A percentile compares a stretch with the other conserved stretches of the same genome.
These are phyloP conservation scores for Hypoxylon lenormandii DNA, from an alignment of 495 filamentous ascomycete genomes.

Conservation along the genomic window DNA sequence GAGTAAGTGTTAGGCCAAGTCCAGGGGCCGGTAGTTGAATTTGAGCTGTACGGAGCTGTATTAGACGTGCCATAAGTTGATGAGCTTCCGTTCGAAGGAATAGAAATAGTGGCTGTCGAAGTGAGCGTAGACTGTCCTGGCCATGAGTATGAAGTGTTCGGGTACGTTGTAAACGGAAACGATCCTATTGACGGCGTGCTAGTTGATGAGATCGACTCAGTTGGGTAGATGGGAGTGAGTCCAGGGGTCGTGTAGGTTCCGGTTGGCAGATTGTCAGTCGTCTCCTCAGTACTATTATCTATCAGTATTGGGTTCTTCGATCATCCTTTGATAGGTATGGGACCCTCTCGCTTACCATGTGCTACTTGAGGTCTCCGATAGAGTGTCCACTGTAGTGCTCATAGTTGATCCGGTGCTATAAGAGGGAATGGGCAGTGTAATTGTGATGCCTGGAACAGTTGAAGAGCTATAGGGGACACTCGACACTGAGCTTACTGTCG, in stretches of 20 bases:
- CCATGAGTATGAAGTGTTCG: slow-evolving; percentile 9
- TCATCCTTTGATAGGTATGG: neutral
- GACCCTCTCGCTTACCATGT: slow-evolving; percentile 28
- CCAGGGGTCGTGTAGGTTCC: slow-evolving; percentile 5
- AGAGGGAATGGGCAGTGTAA: neutral
- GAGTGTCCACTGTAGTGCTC: slow-evolving; percentile 11
- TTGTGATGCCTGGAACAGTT: neutral
- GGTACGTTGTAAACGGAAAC: slow-evolving; percentile 7
- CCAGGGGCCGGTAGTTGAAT: slow-evolving; percentile 33
- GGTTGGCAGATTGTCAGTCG: slow-evolving; percentile 1
- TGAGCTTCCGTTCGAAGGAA: slow-evolving; percentile 24
- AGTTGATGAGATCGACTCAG: neutral
- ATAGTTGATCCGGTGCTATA: slow-evolving; percentile 11
- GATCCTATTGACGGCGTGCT: slow-evolving; percentile 1
- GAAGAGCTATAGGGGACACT: slow-evolving; percentile 16
- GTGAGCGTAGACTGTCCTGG: slow-evolving; percentile 17
- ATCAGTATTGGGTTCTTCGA: slow-evolving; percentile 12
- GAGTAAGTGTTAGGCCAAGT: slow-evolving; percentile 39
- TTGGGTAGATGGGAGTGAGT: neutral
- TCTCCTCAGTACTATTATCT: slow-evolving; percentile 29
- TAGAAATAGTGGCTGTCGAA: slow-evolving; percentile 25
- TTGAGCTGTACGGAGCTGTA: slow-evolving; percentile 21
- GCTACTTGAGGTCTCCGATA: slow-evolving; percentile 10
- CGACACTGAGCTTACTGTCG: slow-evolving; percentile 7
- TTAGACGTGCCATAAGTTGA: slow-evolving; percentile 25